phyloP scores from a whole-genome alignment of 2,329 filamentous ascomycete genomes.

The Colletotrichum spinosum region DNA sequence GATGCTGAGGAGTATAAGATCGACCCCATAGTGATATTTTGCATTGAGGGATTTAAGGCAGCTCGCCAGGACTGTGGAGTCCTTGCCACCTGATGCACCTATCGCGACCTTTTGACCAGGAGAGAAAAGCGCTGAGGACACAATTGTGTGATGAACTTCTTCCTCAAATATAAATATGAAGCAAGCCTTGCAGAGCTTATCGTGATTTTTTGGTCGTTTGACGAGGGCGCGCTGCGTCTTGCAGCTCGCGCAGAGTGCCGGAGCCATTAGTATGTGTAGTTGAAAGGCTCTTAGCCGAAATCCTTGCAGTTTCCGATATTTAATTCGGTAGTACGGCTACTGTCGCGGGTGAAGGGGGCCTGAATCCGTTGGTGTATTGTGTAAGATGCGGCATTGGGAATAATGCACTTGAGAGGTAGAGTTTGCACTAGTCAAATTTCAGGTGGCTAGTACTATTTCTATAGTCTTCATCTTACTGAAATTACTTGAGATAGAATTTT shows the following conservation, averaged over 20 bases:
- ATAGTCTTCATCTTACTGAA: no score
- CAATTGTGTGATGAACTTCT: slow-evolving; percentile 94
- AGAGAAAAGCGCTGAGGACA: slow-evolving; percentile 81
- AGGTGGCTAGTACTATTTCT: no score
- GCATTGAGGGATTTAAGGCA: slow-evolving; percentile 96
- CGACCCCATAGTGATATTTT: slow-evolving; percentile 85
- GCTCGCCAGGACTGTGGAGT: slow-evolving; percentile 94
- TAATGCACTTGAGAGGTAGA: no score
- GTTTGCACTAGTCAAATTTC: no score
- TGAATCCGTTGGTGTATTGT: no score
- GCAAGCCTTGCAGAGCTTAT: slow-evolving; percentile 91
- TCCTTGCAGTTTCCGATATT: no score
- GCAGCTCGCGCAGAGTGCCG: slow-evolving; percentile 81
- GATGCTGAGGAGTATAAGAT: slow-evolving; percentile 89
- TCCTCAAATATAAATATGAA: slow-evolving; percentile 91
- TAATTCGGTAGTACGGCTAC: no score
- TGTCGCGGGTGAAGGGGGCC: no score
- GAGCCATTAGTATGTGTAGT: slow-evolving; percentile 70
- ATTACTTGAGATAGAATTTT: no score
- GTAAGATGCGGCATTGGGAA: no score
- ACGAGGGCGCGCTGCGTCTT: slow-evolving; percentile 84
- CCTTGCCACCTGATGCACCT: slow-evolving; percentile 95
- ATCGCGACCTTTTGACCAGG: slow-evolving; percentile 91
- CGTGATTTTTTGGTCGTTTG: slow-evolving; percentile 92
- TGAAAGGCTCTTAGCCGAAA: no score